phyloP scores from a whole-genome alignment of 2,329 filamentous ascomycete species.

The Tolypocladium paradoxum region DNA sequence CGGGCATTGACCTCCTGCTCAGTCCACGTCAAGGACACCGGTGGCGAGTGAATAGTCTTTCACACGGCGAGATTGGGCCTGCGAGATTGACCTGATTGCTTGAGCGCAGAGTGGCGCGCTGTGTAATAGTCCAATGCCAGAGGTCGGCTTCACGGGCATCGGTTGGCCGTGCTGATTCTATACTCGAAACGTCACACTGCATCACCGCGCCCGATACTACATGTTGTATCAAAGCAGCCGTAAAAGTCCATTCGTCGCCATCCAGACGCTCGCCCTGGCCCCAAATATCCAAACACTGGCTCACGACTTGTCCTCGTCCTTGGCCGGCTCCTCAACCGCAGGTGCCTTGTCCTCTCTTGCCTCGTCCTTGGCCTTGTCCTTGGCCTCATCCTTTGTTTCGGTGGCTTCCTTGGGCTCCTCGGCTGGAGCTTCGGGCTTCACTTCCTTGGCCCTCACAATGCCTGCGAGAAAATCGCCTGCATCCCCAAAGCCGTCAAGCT shows the following conservation, averaged over 20 bases:
- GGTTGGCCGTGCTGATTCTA: background rate
- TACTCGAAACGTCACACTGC: background rate
- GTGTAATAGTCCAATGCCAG: background rate
- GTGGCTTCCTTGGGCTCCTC: constrained; percentile 6
- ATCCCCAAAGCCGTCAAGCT: constrained; percentile 69
- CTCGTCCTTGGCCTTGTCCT: constrained; percentile 7
- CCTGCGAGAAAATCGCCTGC: constrained; percentile 58
- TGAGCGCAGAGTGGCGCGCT: background rate
- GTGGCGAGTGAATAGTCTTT: background rate
- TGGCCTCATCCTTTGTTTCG: background rate
- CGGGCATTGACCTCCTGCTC: too few relatives aligned
- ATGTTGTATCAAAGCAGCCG: background rate
- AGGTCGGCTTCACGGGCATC: background rate
- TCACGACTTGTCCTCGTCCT: background rate
- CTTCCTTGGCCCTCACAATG: constrained; percentile 50
- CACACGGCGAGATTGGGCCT: background rate
- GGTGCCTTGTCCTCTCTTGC: constrained; percentile 3
- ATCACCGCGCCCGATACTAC: background rate
- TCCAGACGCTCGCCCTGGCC: background rate
- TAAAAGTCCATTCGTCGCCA: background rate
- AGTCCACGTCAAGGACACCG: too few relatives aligned
- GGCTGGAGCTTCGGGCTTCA: constrained; percentile 16
- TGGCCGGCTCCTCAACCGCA: background rate
- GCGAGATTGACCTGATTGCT: background rate
- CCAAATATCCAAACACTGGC: background rate